phyloP scores from a whole-genome alignment of 305 asterid species.

The Rubia balearica region DNA sequence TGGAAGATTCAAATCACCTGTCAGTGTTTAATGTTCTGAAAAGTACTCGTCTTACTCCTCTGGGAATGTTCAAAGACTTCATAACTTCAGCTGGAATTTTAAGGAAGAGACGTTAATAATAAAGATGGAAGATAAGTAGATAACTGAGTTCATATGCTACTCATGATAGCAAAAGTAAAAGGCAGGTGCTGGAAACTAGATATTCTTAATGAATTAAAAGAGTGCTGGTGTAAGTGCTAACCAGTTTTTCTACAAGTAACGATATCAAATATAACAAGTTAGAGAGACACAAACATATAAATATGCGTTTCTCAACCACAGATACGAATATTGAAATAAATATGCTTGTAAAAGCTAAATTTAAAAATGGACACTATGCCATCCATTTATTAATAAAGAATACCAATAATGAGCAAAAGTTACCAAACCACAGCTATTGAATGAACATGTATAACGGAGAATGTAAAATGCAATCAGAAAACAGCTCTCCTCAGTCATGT shows the following conservation, averaged over 20 bases:
- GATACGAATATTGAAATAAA: neutral
- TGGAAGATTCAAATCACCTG: slow-evolving; percentile 40
- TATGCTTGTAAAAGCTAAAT: neutral
- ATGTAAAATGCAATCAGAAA: neutral
- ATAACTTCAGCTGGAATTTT: slow-evolving; percentile 67
- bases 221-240: too few relatives aligned
- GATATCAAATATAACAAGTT: neutral
- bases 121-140: slow-evolving; percentile 11
- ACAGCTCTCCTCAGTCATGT: neutral
- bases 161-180: neutral
- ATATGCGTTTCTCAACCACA: neutral
- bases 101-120: neutral
- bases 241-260: neutral
- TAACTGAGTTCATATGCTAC: neutral
- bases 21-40: slow-evolving; percentile 93
- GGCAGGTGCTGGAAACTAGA: neutral
- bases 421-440: neutral
- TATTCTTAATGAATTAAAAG: neutral
- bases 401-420: neutral
- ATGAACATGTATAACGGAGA: neutral
- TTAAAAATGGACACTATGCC: neutral
- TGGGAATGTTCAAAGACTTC: slow-evolving; percentile 83
- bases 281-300: neutral
- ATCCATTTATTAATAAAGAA: neutral
- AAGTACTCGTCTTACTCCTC: slow-evolving; percentile 85